Conservation (phyloP, 768 basidiomycete species). For the Termitomyces eurrhizus region DNA sequence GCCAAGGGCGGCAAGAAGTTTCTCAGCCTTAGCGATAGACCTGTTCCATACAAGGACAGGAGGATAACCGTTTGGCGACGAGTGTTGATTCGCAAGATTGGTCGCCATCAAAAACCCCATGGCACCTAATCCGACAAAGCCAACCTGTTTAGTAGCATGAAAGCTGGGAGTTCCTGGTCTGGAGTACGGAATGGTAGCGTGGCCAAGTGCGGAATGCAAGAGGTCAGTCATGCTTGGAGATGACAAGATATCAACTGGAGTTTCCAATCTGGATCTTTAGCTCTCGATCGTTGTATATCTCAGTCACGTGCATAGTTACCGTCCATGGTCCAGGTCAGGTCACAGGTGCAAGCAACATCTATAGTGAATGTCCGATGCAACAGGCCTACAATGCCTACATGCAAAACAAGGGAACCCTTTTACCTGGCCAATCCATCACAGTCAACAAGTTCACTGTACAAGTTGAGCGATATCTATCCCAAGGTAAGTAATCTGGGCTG, state of each 20-base stretch:
- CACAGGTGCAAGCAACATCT: too few species aligned
- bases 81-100: slow-evolving; percentile 63
- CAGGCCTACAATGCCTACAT: slow-evolving; percentile 46
- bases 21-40: slow-evolving; percentile 54
- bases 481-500: slow-evolving; percentile 52
- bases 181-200: slow-evolving; percentile 40
- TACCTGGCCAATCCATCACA: slow-evolving; percentile 81
- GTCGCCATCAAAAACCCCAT: slow-evolving; percentile 78
- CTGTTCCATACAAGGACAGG: slow-evolving; percentile 79
- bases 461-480: slow-evolving; percentile 92
- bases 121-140: slow-evolving; percentile 50
- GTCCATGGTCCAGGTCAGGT: neutral
- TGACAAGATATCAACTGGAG: slow-evolving; percentile 2
- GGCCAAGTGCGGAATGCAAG: slow-evolving; percentile 17
- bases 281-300: neutral
- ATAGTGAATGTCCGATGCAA: slow-evolving; percentile 35
- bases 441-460: slow-evolving; percentile 89
- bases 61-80: slow-evolving; percentile 28
- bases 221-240: slow-evolving; percentile 18
- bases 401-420: slow-evolving; percentile 65
- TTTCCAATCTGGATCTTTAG: slow-evolving; percentile 3
- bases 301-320: slow-evolving; percentile 13
- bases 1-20: slow-evolving; percentile 54
- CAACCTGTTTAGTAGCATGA: slow-evolving; percentile 28
- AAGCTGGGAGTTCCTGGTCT: slow-evolving; percentile 52